Percentiles rank a stretch among this genome's conserved stretches.
Conservation (phyloP, 1,139 yeast genomes). For the Diutina mesorugosa region DNA sequence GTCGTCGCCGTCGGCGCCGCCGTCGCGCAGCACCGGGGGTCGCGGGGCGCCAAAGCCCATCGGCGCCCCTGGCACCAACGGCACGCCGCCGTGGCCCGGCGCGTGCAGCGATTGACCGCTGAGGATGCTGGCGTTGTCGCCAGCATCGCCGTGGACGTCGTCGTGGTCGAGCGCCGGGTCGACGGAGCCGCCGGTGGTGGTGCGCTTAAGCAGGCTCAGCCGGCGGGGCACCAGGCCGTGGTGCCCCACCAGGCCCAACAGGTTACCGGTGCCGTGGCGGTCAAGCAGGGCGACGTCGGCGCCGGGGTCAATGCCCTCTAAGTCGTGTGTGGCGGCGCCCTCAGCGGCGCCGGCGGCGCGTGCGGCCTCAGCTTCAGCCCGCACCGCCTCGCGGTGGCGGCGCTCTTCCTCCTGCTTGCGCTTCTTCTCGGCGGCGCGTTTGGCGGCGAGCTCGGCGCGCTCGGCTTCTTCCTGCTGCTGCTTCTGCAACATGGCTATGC, state of each 20-base stretch:
- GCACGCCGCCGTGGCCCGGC: neutral
- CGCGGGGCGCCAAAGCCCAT: neutral
- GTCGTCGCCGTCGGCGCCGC: neutral
- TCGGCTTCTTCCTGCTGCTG: conserved; percentile 76
- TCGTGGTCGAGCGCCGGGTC: neutral
- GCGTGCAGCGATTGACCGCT: neutral
- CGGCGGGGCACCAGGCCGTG: neutral
- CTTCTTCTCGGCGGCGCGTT: neutral
- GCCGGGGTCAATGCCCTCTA: neutral
- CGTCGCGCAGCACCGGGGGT: neutral
- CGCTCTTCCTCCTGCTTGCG: conserved; percentile 10
- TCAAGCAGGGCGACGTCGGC: neutral
- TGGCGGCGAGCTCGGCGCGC: conserved; percentile 46
- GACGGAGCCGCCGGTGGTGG: neutral
- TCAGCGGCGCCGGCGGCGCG: neutral
- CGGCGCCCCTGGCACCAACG: neutral
- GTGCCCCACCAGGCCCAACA: neutral
- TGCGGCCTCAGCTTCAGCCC: neutral
- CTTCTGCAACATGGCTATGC: conserved; percentile 74
- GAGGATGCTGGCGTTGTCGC: neutral
- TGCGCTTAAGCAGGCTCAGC: neutral
- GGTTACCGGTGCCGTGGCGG: neutral
- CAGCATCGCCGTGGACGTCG: neutral
- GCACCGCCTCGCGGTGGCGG: neutral
- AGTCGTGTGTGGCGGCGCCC: neutral